Evolutionary conservation across 2,329 filamentous ascomycete genomes (phyloP), one percentile per base, ranked within the genome.

Genomic region (Paraphoma chrysanthemicola): DNA sequence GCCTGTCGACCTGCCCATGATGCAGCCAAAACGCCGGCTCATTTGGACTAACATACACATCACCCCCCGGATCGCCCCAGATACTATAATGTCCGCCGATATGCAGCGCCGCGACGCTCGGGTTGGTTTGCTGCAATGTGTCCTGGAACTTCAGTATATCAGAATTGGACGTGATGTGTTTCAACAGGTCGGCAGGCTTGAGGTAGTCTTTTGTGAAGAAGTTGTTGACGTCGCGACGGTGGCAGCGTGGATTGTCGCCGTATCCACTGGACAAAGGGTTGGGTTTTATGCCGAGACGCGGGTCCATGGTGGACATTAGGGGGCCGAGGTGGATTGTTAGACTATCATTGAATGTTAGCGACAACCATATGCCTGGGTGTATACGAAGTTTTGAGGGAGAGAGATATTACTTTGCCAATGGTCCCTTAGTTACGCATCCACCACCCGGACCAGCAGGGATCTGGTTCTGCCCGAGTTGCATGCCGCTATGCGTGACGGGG

Each of bases 361-460:
- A 36, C 16, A 28, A 29, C 8, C 30, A 11, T 4, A 42, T 16
- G 14, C 2, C 44, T 10, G 23, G 30, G 36, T 39, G 14, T n/a
- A 36, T 23, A 23, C 23, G 11, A 14, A 18, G 11, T 18, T 16
- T 42, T 2, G 11, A n/a, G 14, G 18, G 28, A 11, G 72, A 59
- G 31, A 7, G 30, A n/a, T 55, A 62, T 4, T 58, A 68, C 67
- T 84, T 78, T 58, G 75, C 78, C 67, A 86, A 84, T 0, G 83
- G 83, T 0, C 84, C 84, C 1, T 73, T 78, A 14, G 70, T 76
- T 4, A 87, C 78, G 67, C 84, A 87, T 3, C 85, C 85, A n/a
- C 85, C 85, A 10, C 85, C 85, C 0, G 79, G 77, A 12, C 83
- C 85, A 1, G 79, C 79, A 0, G 80, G 82, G 17, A 82, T 9